phyloP scores from a whole-genome alignment of 495 filamentous ascomycete genomes.

The Cryomyces minteri region DNA sequence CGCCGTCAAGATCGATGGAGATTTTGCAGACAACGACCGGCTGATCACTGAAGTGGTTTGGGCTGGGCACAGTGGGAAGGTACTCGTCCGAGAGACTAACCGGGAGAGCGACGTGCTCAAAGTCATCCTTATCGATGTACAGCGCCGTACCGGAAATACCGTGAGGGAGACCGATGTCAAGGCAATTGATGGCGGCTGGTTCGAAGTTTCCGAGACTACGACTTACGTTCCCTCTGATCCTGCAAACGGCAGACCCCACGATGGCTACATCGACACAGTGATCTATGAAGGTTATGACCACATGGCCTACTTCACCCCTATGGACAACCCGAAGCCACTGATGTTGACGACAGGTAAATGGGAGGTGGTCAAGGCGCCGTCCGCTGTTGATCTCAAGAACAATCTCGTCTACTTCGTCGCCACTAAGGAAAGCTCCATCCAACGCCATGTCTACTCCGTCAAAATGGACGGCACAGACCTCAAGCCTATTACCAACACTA shows the following conservation, averaged over 20 bases:
- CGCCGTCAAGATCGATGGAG: slow-evolving; percentile 52
- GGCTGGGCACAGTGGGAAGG: slow-evolving; percentile 53
- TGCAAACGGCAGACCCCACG: slow-evolving; percentile 50
- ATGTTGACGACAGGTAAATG: slow-evolving; percentile 78
- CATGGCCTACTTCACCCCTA: slow-evolving; percentile 81
- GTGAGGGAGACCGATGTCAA: slow-evolving; percentile 62
- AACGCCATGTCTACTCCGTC: slow-evolving; percentile 82
- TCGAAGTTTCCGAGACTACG: slow-evolving; percentile 80
- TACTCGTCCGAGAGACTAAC: slow-evolving; percentile 81
- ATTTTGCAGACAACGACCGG: slow-evolving; percentile 63
- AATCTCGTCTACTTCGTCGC: slow-evolving; percentile 83
- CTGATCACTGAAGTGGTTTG: slow-evolving; percentile 89
- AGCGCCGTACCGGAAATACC: slow-evolving; percentile 51
- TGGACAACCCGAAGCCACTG: slow-evolving; percentile 62
- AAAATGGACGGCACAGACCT: slow-evolving; percentile 60
- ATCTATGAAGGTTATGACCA: slow-evolving; percentile 80
- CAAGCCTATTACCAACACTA: slow-evolving; percentile 52
- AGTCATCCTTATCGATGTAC: slow-evolving; percentile 72
- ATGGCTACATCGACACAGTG: slow-evolving; percentile 87
- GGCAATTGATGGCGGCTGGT: slow-evolving; percentile 85
- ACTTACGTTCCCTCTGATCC: slow-evolving; percentile 74
- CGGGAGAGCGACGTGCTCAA: slow-evolving; percentile 81
- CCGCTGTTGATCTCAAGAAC: slow-evolving; percentile 65
- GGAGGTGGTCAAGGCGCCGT: slow-evolving; percentile 84
- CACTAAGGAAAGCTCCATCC: slow-evolving; percentile 70